Evolutionary conservation across 2,329 filamentous ascomycete species (phyloP), one percentile per base, ranked within the genome.

Genomic region (Huntiella savannae): DNA sequence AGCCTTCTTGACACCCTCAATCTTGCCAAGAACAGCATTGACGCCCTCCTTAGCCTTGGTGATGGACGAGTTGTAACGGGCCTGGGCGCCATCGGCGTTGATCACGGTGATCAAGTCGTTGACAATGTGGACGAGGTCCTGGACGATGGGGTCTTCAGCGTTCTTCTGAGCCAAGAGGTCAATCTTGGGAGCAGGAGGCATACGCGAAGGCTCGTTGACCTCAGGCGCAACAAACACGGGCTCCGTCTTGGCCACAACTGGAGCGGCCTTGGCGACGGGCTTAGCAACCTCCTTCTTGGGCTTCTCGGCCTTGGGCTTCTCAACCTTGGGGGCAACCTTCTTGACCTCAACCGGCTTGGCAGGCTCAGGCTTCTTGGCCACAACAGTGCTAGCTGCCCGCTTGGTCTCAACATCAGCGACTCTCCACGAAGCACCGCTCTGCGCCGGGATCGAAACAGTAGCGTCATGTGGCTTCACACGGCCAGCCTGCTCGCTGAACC

Each of bases 71-170:
- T 75, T 77, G 63, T 91, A 94, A 61, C 81, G 85, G 54, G 71
- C 71, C 52, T 79, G 75, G 48, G 83, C 75, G 51, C 79, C 75
- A 59, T 94, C 88, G 49, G 82, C 82, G 61, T 95, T 94, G 59
- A 95, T 79, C 40, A 92, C 84, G 6, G 83, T 78, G 58, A 98
- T 94, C 55, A 98, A 80, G 61, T 93, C 85, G 64, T 98, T 98
- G 55, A 98, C 72, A 65, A 94, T 88, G 65, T 84, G 88, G 50
- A 93, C 85, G 4, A 98, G 70, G 56, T 96, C 85, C 62, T 95
- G 86, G 16, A 96, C 82, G 33, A 94, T 73, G 22, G 84, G 82
- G 59, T 96, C 88, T 50, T 78, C 75, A 45, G 82, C 84, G 55
- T 85, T 74, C 46, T 75, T 70, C 17, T 92, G 73, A 43, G 72